These are phyloP conservation scores for Scheffersomyces spartinae DNA, from an alignment of 805 yeast species.

Conservation along the genomic window DNA sequence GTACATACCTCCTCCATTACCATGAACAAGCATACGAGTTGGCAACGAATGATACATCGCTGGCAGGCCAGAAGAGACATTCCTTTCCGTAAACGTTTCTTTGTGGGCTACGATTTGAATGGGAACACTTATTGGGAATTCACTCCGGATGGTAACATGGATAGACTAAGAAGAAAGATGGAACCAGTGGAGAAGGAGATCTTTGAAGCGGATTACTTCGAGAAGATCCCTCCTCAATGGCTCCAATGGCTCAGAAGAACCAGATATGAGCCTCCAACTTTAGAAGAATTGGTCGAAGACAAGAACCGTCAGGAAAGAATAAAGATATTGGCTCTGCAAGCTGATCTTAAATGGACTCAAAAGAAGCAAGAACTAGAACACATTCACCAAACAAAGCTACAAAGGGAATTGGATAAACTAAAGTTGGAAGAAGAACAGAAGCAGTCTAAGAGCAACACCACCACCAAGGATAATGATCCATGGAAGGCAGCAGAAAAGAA, in stretches of 20 bases:
- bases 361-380: conserved; percentile 25
- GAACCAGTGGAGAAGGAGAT: conserved; percentile 39
- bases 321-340: conserved; percentile 37
- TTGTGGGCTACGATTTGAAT: conserved; percentile 67
- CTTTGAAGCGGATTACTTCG: conserved; percentile 47
- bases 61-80: conserved; percentile 52
- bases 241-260: conserved; percentile 68
- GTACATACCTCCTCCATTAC: too few relatives aligned
- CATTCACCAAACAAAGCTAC: conserved; percentile 18
- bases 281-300: conserved; percentile 52
- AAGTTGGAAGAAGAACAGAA: not conserved
- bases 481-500: conserved; percentile 6
- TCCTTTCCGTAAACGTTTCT: conserved; percentile 61
- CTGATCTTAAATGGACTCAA: conserved; percentile 28
- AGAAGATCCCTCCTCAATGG: conserved; percentile 63
- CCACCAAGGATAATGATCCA: conserved; percentile 2
- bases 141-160: conserved; percentile 39
- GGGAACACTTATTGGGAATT: conserved; percentile 87
- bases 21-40: too few relatives aligned
- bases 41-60: conserved; percentile 38
- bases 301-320: conserved; percentile 42
- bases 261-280: conserved; percentile 45
- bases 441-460: not conserved
- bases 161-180: conserved; percentile 49
- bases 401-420: conserved; percentile 16